These are phyloP conservation scores for Brassica hybrid DNA, from an alignment of 441 rosid species.

Conservation along the genomic window DNA sequence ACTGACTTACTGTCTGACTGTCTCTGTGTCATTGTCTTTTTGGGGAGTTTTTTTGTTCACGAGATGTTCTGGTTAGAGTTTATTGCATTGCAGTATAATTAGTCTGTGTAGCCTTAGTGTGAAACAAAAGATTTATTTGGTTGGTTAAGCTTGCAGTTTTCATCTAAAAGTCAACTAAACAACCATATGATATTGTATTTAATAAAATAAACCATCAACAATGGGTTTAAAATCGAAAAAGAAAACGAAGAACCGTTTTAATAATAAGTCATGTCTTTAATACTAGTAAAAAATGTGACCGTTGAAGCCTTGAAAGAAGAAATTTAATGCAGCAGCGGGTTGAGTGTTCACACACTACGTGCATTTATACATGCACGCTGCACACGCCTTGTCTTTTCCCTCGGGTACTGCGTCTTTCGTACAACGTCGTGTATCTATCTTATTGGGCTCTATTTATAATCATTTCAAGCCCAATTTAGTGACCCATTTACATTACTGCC, in stretches of 20 bases:
- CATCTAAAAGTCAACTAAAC: neutral
- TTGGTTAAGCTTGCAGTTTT: no score
- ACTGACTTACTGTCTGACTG: constrained; percentile 26
- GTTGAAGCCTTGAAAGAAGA: constrained; percentile 22
- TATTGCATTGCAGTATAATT: constrained; percentile 37
- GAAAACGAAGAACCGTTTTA: no score
- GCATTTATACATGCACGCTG: constrained; percentile 46
- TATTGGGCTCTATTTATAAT: neutral
- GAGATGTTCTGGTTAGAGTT: constrained; percentile 61
- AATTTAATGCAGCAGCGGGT: constrained; percentile 38
- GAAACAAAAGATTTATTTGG: constrained; percentile 17
- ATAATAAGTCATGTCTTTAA: neutral
- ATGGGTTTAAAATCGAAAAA: no score
- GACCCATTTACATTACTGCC: constrained; percentile 5
- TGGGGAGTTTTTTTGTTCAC: constrained; percentile 53
- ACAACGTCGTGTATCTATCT: neutral
- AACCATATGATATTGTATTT: neutral
- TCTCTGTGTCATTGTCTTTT: constrained; percentile 21
- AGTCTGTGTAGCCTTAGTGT: constrained; percentile 20
- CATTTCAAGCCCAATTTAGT: constrained; percentile 3
- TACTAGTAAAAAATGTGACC: constrained; percentile 27
- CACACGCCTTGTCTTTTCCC: constrained; percentile 32
- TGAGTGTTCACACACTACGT: constrained; percentile 20
- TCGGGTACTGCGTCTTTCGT: constrained; percentile 7
- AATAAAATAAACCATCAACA: neutral